Percentiles rank a stretch among this genome's conserved stretches.
phyloP scores from a whole-genome alignment of 805 yeast genomes.

The Grigorovia humatica region DNA sequence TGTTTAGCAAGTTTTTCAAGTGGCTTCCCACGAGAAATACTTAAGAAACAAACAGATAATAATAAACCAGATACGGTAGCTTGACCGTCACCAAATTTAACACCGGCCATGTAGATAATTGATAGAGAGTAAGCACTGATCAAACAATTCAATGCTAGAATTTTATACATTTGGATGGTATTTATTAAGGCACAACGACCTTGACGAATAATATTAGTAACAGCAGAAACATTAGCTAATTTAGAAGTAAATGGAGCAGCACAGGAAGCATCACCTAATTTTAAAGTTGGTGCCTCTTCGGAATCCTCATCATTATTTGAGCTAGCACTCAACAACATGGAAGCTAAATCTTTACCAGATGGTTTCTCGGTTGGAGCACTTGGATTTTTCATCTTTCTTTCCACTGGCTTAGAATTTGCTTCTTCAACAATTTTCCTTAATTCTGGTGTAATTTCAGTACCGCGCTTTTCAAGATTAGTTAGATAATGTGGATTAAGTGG shows the following conservation, averaged over 20 bases:
- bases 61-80: constrained; percentile 93
- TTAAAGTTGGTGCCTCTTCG: constrained; percentile 80
- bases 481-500: constrained; percentile 81
- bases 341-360: constrained; percentile 38
- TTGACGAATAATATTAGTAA: constrained; percentile 88
- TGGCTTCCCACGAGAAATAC: constrained; percentile 90
- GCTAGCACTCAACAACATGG: constrained; percentile 20
- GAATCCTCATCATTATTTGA: constrained; percentile 31
- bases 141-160: constrained; percentile 90
- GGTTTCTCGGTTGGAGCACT: constrained; percentile 41
- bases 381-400: constrained; percentile 24
- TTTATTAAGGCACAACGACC: constrained; percentile 97
- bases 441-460: constrained; percentile 70
- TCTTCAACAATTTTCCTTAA: constrained; percentile 48
- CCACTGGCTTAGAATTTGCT: constrained; percentile 34
- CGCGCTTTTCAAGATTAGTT: constrained; percentile 75
- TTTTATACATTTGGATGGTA: constrained; percentile 98
- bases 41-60: constrained; percentile 86
- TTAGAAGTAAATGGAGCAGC: constrained; percentile 99
- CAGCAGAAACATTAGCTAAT: constrained; percentile 82
- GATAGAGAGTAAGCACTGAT: constrained; percentile 93
- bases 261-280: constrained; percentile 96
- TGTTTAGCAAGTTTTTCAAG: constrained; percentile 79
- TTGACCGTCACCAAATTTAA: constrained; percentile 96
- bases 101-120: constrained; percentile 91